Percentiles rank a stretch among this genome's conserved stretches.
Evolutionary conservation across 257 asterid genomes (phyloP).

Genomic region (Verbena officinalis): DNA sequence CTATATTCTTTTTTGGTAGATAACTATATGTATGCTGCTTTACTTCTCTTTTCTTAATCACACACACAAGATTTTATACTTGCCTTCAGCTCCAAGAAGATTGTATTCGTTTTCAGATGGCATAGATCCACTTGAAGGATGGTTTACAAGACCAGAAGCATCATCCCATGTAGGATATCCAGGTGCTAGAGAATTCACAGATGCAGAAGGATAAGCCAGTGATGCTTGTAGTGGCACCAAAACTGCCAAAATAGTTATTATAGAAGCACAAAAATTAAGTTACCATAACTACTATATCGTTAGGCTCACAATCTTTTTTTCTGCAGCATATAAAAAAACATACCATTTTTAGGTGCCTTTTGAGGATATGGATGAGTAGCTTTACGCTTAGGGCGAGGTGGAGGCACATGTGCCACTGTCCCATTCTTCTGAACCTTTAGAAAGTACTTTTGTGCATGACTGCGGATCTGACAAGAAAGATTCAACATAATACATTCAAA

Average conservation of each 20-base stretch:
- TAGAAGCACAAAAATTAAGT: slow-evolving; percentile 28
- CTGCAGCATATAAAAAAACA: slow-evolving; percentile 27
- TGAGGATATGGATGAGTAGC: slow-evolving; percentile 98
- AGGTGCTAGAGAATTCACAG: slow-evolving; percentile 56
- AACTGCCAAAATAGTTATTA: slow-evolving; percentile 42
- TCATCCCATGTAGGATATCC: slow-evolving; percentile 80
- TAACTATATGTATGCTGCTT: not conserved
- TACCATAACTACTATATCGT: slow-evolving; percentile 14
- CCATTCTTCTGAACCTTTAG: slow-evolving; percentile 96
- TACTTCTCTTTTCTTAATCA: slow-evolving; percentile 1
- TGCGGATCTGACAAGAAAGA: slow-evolving; percentile 66
- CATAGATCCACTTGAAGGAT: slow-evolving; percentile 53
- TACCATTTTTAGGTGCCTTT: slow-evolving; percentile 89
- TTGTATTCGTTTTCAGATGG: slow-evolving; percentile 62
- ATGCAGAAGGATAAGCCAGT: slow-evolving; percentile 57
- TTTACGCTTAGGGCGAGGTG: slow-evolving; percentile 99
- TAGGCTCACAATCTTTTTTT: slow-evolving; percentile 2
- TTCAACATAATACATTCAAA: slow-evolving; percentile 11
- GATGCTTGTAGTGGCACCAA: slow-evolving; percentile 72
- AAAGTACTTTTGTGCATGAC: slow-evolving; percentile 98
- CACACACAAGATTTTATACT: slow-evolving; percentile 26
- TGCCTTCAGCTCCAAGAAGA: slow-evolving; percentile 69
- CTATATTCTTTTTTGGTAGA: not conserved
- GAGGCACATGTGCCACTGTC: slow-evolving; percentile 89
- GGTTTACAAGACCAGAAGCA: slow-evolving; percentile 50